phyloP scores from a whole-genome alignment of 2,329 filamentous ascomycete species.

The Madurella fahalii region DNA sequence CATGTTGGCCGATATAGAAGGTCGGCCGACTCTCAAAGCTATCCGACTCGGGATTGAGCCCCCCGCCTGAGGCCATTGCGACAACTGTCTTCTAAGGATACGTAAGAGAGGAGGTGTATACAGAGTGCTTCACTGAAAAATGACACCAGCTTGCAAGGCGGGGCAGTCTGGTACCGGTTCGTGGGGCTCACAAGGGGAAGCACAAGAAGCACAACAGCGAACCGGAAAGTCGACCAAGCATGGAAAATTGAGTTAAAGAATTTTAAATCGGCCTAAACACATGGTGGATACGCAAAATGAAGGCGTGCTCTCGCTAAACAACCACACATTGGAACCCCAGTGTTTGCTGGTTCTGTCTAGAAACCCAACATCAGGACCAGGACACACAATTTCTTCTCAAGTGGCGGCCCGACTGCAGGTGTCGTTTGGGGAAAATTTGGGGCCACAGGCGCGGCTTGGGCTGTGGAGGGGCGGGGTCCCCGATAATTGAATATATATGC shows the following conservation, averaged over 20 bases:
- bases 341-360: not conserved
- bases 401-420: no score
- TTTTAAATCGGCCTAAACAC: constrained; percentile 3
- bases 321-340: not conserved
- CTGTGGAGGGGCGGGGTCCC: constrained; percentile 7
- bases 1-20: constrained; percentile 73
- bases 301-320: not conserved
- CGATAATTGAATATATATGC: no score
- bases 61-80: constrained; percentile 23
- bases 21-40: constrained; percentile 34
- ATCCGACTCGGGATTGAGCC: constrained; percentile 29
- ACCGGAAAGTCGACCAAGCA: not conserved
- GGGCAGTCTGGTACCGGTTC: not conserved
- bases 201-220: not conserved
- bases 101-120: not conserved
- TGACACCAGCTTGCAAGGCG: not conserved
- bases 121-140: not conserved
- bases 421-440: no score
- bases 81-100: not conserved
- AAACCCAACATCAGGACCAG: not conserved
- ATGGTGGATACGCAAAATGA: constrained; percentile 13
- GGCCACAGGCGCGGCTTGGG: no score
- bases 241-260: not conserved
- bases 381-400: constrained; percentile 10
- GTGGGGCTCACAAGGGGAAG: constrained; percentile 3